Base-by-base conservation (phyloP, 1,139 yeast genomes). In the Debaryomycetaceae sp. region DNA sequence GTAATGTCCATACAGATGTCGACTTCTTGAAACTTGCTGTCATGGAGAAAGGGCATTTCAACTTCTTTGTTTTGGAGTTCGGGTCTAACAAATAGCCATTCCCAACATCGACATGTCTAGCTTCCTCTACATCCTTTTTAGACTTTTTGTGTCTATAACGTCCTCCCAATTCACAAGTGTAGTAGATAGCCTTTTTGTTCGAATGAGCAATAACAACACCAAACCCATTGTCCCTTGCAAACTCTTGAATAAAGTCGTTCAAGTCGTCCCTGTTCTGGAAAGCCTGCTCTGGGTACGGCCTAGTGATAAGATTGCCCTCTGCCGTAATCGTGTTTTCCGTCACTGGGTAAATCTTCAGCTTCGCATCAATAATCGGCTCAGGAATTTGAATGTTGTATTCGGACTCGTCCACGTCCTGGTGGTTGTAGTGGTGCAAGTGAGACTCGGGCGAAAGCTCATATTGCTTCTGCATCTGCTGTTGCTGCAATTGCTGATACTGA, bases 161-260 rank as follows among this genome's bases (percentile, higher is more conserved):
- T 23, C 83, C 83, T 38, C 83, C 83, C 40, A 78, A 65, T 59
- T 78, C 83, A 58, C 84, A 79, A n/a, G 83, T 78, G 58, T 77
- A 79, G 58, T 79, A 79, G 48, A 79, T 79, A 36, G 83, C 83
- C 58, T 79, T 79, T 49, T 72, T 74, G 58, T 79, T 79, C 24
- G 81, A 76, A 59, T 78, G 83, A 34, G 83, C 81, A 60, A 79
- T 78, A 24, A 79, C 83, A 38, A 78, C 80, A 4, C 83, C 83
- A 61, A 79, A 78, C 36, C 81, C 83, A 56, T 79, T 77, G 54
- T 76, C 81, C 42, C 80, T 66, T 24, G 83, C 82, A 63, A 78
- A 79, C 49, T 78, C 83, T 46, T 71, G 74, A 45, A 79, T 78
- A 51, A 77, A 79, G 44, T 77, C 81, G 52, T 77, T 78, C 53